Evolutionary conservation across 805 yeast species (phyloP).

Genomic region (Nakazawaea anatomiae): DNA sequence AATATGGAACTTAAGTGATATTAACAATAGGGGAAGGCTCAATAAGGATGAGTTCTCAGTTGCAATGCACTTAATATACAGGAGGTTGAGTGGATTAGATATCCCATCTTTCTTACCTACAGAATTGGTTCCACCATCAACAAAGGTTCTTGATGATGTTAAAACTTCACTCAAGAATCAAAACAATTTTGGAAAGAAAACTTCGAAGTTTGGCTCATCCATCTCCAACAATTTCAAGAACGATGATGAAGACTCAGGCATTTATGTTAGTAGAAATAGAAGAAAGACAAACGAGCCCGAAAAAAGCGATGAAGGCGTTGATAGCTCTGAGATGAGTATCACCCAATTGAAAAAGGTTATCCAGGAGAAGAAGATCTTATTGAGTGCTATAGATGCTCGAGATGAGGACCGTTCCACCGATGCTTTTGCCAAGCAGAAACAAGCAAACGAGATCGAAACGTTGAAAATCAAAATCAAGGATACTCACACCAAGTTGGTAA

Average conservation of each 20-base stretch:
- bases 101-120: conserved; percentile 81
- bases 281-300: conserved; percentile 27
- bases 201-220: conserved; percentile 21
- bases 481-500: conserved; percentile 33
- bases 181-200: conserved; percentile 20
- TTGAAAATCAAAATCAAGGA: conserved; percentile 56
- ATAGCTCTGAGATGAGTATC: conserved; percentile 33
- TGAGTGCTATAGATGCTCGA: conserved; percentile 67
- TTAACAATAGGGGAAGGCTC: conserved; percentile 74
- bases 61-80: conserved; percentile 94
- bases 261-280: conserved; percentile 64
- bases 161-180: conserved; percentile 54
- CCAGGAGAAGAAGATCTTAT: conserved; percentile 63
- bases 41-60: conserved; percentile 90
- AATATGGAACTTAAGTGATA: conserved; percentile 88
- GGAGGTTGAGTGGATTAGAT: conserved; percentile 84
- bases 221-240: conserved; percentile 53
- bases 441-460: conserved; percentile 52
- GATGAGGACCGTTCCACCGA: conserved; percentile 38
- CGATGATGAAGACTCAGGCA: conserved; percentile 59
- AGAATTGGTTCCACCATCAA: conserved; percentile 84
- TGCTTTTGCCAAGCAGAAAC: conserved; percentile 26
- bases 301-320: conserved; percentile 11
- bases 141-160: conserved; percentile 64
- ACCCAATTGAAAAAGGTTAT: conserved; percentile 58